A percentile compares a stretch with the other conserved stretches of the same genome.
Conservation (phyloP, 345 rosid species). For the Melastoma malabathricum region DNA sequence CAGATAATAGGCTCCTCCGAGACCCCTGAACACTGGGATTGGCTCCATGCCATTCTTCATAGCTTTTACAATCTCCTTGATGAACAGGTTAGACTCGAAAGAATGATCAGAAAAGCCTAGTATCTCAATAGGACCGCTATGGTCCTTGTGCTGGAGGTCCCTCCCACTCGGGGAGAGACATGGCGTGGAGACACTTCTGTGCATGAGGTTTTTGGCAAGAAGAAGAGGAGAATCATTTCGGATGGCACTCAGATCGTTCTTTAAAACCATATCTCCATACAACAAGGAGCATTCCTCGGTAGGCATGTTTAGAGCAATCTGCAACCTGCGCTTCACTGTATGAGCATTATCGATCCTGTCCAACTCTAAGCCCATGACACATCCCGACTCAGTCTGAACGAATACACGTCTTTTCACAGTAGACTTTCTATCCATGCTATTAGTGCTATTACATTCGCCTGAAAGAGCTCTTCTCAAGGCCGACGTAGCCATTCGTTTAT, state of each 20-base stretch:
- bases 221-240: constrained; percentile 30
- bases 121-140: constrained; percentile 27
- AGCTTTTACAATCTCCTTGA: constrained; percentile 22
- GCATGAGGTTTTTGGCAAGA: constrained; percentile 21
- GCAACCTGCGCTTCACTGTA: constrained; percentile 31
- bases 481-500: constrained; percentile 17
- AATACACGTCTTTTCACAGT: constrained; percentile 26
- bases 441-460: constrained; percentile 15
- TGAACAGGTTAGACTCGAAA: constrained; percentile 10
- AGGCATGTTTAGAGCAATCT: constrained; percentile 31
- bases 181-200: constrained; percentile 32
- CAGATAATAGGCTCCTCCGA: constrained; percentile 34
- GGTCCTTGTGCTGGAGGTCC: constrained; percentile 25
- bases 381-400: constrained; percentile 32
- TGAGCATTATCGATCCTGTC: constrained; percentile 34
- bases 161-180: constrained; percentile 26
- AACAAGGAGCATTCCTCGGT: constrained; percentile 28
- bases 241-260: constrained; percentile 27
- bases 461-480: constrained; percentile 13
- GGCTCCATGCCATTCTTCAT: constrained; percentile 23
- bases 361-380: constrained; percentile 30
- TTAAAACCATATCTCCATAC: constrained; percentile 28
- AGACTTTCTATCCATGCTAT: constrained; percentile 18
- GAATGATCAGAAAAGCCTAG: constrained; percentile 20
- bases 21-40: constrained; percentile 20